Conservation (phyloP, 2,329 filamentous ascomycete species). For the Aspergillus quadrilineatus region DNA sequence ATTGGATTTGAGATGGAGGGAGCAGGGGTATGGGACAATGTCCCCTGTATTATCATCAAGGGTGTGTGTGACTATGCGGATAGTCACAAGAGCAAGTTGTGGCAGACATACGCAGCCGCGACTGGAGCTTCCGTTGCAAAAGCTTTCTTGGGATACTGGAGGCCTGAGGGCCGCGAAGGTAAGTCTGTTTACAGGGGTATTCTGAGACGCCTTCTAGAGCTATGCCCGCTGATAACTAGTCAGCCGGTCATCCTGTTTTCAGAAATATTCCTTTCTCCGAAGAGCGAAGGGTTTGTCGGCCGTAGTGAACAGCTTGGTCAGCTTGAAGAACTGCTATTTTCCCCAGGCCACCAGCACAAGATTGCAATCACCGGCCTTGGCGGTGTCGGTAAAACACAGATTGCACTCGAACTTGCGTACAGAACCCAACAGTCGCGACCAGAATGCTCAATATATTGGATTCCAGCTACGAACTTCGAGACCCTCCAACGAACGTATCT, state of each 20-base stretch:
- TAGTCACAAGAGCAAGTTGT: background rate
- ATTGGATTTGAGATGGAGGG: background rate
- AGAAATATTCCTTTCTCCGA: background rate
- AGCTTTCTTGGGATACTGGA: background rate
- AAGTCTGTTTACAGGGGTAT: background rate
- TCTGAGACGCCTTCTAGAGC: background rate
- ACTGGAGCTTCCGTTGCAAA: background rate
- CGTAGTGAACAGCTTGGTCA: background rate
- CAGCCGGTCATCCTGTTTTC: background rate
- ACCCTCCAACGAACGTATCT: slow-evolving; percentile 16
- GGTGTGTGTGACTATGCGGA: background rate
- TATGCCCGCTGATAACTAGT: background rate
- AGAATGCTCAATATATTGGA: slow-evolving; percentile 28
- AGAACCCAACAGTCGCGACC: background rate
- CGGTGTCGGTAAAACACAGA: background rate
- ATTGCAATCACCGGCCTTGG: background rate
- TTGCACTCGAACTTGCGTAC: slow-evolving; percentile 5
- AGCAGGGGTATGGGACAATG: background rate
- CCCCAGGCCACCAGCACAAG: background rate
- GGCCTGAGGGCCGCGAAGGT: background rate
- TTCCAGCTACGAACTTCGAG: slow-evolving; percentile 24
- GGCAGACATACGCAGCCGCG: background rate
- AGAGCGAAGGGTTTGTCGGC: background rate
- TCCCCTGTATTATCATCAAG: background rate
- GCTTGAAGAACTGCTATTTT: background rate